phyloP scores from a whole-genome alignment of 2,329 filamentous ascomycete species.

The Ophiostoma ips region DNA sequence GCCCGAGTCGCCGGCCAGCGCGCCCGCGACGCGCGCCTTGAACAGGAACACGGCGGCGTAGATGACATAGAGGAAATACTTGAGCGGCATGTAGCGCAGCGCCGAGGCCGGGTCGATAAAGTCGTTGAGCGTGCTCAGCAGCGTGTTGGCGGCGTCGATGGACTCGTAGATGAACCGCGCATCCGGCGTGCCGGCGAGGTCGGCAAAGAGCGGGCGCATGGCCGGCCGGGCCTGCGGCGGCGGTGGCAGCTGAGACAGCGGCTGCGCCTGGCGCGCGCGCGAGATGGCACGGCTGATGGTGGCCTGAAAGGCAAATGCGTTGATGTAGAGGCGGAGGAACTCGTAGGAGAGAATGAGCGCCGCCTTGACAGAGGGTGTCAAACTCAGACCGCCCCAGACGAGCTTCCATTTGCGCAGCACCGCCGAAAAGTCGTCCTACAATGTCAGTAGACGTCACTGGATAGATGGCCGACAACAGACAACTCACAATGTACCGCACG shows the following conservation, averaged over 20 bases:
- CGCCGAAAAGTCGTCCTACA: slow-evolving; percentile 50
- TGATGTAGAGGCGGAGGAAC: slow-evolving; percentile 59
- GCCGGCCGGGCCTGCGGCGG: slow-evolving; percentile 17
- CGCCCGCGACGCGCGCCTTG: slow-evolving; percentile 47
- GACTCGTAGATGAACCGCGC: slow-evolving; percentile 54
- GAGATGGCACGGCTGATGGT: slow-evolving; percentile 39
- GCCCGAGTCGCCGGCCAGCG: slow-evolving; percentile 40
- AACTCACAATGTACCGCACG: slow-evolving; percentile 49
- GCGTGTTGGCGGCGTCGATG: slow-evolving; percentile 48
- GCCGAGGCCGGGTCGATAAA: slow-evolving; percentile 44
- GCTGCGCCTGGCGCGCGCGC: slow-evolving; percentile 24
- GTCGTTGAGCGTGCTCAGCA: slow-evolving; percentile 45
- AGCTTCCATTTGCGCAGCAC: slow-evolving; percentile 59
- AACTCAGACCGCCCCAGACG: slow-evolving; percentile 52
- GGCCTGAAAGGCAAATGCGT: slow-evolving; percentile 63
- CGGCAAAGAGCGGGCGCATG: slow-evolving; percentile 27
- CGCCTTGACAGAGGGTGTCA: slow-evolving; percentile 50
- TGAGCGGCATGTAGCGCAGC: slow-evolving; percentile 48
- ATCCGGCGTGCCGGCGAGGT: slow-evolving; percentile 46
- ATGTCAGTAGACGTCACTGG: not conserved
- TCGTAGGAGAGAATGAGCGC: slow-evolving; percentile 58
- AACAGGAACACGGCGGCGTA: slow-evolving; percentile 53
- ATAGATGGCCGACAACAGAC: not conserved
- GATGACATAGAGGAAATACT: slow-evolving; percentile 48
- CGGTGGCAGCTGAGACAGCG: too few relatives aligned